A percentile compares a stretch with the other conserved stretches of the same genome.
phyloP scores from a whole-genome alignment of 176 grass and related monocot species.

The Poa annua region DNA sequence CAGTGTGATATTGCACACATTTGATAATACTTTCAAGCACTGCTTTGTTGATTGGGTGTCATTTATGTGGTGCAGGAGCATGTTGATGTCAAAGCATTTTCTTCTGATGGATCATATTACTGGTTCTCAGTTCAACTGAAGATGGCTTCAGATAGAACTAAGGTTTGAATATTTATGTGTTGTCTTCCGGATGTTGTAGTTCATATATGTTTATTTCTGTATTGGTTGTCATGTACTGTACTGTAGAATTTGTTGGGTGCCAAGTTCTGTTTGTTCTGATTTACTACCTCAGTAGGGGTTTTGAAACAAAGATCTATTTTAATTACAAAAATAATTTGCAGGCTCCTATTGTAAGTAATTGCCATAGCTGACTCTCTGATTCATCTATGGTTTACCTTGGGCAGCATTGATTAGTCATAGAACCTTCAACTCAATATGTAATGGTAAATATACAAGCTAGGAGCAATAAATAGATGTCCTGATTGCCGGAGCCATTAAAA shows the following conservation, averaged over 20 bases:
- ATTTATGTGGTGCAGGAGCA: slow-evolving; percentile 75
- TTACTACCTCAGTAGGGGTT: not conserved
- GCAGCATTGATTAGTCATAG: slow-evolving; percentile 42
- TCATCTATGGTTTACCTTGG: slow-evolving; percentile 42
- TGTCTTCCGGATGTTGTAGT: slow-evolving; percentile 8
- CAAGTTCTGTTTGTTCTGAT: not conserved
- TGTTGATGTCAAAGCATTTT: slow-evolving; percentile 81
- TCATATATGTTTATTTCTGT: slow-evolving; percentile 26
- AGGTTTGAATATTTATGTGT: slow-evolving; percentile 58
- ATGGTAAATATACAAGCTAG: not conserved
- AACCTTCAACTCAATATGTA: not conserved
- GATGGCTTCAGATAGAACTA: slow-evolving; percentile 97
- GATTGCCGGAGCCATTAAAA: not conserved
- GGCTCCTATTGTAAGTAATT: slow-evolving; percentile 46
- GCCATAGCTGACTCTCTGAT: slow-evolving; percentile 39
- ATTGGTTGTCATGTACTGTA: not conserved
- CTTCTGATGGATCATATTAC: slow-evolving; percentile 95
- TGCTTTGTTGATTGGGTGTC: not conserved
- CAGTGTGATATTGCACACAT: not conserved
- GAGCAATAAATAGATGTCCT: slow-evolving; percentile 15
- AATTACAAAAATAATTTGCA: slow-evolving; percentile 37
- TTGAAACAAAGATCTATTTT: not conserved
- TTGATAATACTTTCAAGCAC: slow-evolving; percentile 30
- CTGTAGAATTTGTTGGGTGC: not conserved
- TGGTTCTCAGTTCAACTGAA: slow-evolving; percentile 87